Percentiles rank a stretch among this genome's conserved stretches.
phyloP scores from a whole-genome alignment of 2,329 filamentous ascomycete species.

The Hymenoscyphus repandus region DNA sequence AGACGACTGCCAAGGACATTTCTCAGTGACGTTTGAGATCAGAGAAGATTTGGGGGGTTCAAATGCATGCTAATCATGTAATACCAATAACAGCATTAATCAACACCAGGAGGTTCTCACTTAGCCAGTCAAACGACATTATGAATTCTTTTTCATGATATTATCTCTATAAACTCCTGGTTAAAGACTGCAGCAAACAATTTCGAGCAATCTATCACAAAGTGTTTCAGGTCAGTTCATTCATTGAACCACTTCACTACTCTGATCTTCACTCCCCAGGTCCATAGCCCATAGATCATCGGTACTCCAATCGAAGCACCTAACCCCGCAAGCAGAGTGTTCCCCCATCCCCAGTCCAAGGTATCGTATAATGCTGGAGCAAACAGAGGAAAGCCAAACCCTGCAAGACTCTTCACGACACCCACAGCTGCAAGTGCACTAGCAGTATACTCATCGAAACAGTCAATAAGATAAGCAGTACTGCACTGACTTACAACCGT shows the following conservation, averaged over 20 bases:
- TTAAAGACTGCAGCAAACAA: background rate
- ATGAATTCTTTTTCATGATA: too few species aligned
- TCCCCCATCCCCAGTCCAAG: slow-evolving; percentile 42
- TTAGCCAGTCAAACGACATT: too few species aligned
- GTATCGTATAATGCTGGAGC: slow-evolving; percentile 10
- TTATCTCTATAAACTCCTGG: background rate
- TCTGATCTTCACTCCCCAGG: slow-evolving; percentile 30
- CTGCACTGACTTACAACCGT: slow-evolving; percentile 21
- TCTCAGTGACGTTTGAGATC: too few species aligned
- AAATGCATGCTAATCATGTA: too few species aligned
- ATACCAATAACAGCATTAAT: too few species aligned
- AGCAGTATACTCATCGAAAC: slow-evolving; percentile 29
- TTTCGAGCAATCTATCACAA: too few species aligned
- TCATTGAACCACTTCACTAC: slow-evolving; percentile 33
- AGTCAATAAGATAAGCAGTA: slow-evolving; percentile 48
- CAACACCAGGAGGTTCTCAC: too few species aligned
- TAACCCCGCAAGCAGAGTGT: slow-evolving; percentile 40
- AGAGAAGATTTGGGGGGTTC: too few species aligned
- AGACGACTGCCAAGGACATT: too few species aligned
- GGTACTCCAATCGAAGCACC: slow-evolving; percentile 44
- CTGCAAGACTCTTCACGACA: slow-evolving; percentile 11
- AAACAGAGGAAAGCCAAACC: slow-evolving; percentile 14
- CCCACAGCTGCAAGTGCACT: slow-evolving; percentile 33
- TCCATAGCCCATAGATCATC: slow-evolving; percentile 38
- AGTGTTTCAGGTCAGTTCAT: too few species aligned